phyloP scores from a whole-genome alignment of 768 basidiomycete genomes.

The Sarcodon sp. region DNA sequence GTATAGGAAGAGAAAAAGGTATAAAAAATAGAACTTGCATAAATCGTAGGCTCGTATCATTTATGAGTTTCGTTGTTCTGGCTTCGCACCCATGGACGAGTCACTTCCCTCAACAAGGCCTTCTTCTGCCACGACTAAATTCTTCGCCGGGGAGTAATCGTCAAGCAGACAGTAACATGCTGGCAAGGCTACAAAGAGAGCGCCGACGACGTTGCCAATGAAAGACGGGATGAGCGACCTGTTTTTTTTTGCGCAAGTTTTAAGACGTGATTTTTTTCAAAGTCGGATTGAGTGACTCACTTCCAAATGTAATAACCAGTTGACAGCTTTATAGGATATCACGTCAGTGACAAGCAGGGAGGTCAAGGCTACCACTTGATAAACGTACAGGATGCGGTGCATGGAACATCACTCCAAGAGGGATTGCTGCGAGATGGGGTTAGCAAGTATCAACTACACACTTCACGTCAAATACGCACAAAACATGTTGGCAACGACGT shows the following conservation, averaged over 20 bases:
- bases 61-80: too few relatives aligned
- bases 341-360: not conserved
- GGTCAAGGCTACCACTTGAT: not conserved
- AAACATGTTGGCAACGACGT: conserved; percentile 72
- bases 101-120: not conserved
- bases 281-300: conserved; percentile 20
- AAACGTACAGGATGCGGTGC: not conserved
- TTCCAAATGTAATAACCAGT: conserved; percentile 51
- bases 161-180: conserved; percentile 50
- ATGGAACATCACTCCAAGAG: conserved; percentile 2
- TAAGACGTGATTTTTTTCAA: not conserved
- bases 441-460: conserved; percentile 25
- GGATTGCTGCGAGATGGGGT: not conserved
- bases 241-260: not conserved
- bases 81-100: not conserved
- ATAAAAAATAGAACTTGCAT: too few relatives aligned
- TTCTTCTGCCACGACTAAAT: conserved; percentile 3
- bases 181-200: conserved; percentile 48
- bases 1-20: too few relatives aligned
- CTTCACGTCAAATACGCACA: conserved; percentile 52
- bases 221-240: conserved; percentile 54
- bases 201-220: conserved; percentile 59
- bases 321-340: conserved; percentile 25
- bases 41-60: too few relatives aligned
- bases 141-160: conserved; percentile 25